Conservation (phyloP, 2,329 filamentous ascomycete species). For the Penicillium brevicompactum region DNA sequence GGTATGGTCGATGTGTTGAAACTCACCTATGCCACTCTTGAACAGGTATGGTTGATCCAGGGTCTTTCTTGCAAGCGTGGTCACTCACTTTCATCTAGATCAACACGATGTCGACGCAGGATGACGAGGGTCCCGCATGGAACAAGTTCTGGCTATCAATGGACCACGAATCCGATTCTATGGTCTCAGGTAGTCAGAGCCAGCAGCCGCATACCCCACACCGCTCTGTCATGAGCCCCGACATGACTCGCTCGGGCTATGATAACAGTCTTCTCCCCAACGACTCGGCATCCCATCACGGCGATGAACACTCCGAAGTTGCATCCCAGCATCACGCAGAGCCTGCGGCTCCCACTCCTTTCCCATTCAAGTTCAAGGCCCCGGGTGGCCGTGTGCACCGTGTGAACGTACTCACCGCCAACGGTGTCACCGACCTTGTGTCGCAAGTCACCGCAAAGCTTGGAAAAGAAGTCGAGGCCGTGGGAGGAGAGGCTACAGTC, state of each 20-base stretch:
- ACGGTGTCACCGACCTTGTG: constrained; percentile 80
- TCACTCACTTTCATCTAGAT: constrained; percentile 51
- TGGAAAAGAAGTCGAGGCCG: constrained; percentile 75
- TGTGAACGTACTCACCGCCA: constrained; percentile 77
- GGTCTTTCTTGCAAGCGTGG: neutral
- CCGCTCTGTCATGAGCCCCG: constrained; percentile 80
- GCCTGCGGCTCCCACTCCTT: constrained; percentile 69
- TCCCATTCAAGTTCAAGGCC: constrained; percentile 99
- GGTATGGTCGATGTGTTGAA: constrained; percentile 99
- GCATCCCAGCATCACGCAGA: constrained; percentile 60
- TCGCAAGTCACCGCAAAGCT: constrained; percentile 79
- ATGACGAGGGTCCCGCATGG: constrained; percentile 95
- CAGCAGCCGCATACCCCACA: constrained; percentile 69
- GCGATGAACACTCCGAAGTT: constrained; percentile 73
- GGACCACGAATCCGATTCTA: constrained; percentile 90
- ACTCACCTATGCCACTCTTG: constrained; percentile 94
- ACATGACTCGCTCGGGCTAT: constrained; percentile 59
- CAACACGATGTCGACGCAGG: constrained; percentile 86
- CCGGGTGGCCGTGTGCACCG: constrained; percentile 93
- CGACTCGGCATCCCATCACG: constrained; percentile 92
- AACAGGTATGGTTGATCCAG: constrained; percentile 66
- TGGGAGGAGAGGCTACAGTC: constrained; percentile 78
- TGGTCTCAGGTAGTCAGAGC: constrained; percentile 86
- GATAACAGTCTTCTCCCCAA: constrained; percentile 82
- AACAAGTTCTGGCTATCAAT: constrained; percentile 99